Base-by-base conservation (phyloP, 495 filamentous ascomycete species). In the Hypoxylon subgilvum region DNA sequence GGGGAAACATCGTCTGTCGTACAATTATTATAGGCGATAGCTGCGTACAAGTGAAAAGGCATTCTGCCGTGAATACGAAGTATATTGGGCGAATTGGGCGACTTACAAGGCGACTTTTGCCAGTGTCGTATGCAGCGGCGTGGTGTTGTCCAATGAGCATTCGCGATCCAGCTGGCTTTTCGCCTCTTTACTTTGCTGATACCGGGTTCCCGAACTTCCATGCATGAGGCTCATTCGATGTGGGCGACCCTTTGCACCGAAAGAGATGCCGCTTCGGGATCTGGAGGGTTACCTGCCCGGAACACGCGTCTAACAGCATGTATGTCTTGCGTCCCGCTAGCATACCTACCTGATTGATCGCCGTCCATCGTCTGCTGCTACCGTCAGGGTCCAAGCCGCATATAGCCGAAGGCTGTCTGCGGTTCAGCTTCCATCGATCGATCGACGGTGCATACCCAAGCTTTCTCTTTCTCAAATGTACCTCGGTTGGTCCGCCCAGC, bases 121-220 rank as follows among this genome's bases (percentile, higher is more conserved):
- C 48, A 32, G 43, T 16, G 43, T 16, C 21, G 14, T 18, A 18
- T 22, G 57, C 32, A 46, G 40, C 34, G 32, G 32, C 40, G 38
- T 51, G 7, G n/a, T 22, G 40, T 22, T 40, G 18, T 45, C 25
- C 27, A 31, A 39, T 51, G 39, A 19, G 28, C 38, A 35, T 9
- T 2, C 21, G 44, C 14, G 16, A 2, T 18, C 27, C n/a, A n/a
- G n/a, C 31, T 22, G 7, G n/a, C 27, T 41, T 7, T 38, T 5
- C 21, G 13, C 39, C 21, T 41, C 28, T 46, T 46, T 18, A 1
- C 35, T 5, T 21, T 34, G 8, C 25, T 39, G 32, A 43, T 31
- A 34, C 49, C 38, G 32, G 40, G 43, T 64, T 64, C 61, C 48
- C 61, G 61, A 64, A 64, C 25, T 64, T 59, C 61, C 50, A 64